phyloP scores from a whole-genome alignment of 768 basidiomycete genomes.

The Sporobolomyces pararoseus region DNA sequence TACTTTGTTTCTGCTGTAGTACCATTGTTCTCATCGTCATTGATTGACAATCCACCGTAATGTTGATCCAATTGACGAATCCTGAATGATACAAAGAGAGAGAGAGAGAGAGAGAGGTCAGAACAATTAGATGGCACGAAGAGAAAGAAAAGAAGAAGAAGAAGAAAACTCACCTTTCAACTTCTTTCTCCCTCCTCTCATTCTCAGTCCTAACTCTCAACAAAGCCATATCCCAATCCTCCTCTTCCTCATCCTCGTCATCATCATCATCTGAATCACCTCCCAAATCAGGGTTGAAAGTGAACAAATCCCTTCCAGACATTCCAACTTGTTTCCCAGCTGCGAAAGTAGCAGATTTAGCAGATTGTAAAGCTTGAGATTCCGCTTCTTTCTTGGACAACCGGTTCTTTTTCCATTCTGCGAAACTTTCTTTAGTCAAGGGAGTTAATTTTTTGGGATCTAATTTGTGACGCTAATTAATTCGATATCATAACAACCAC shows the following conservation, averaged over 20 bases:
- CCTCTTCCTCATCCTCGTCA: constrained; percentile 55
- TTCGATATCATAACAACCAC: not conserved
- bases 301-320: constrained; percentile 94
- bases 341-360: constrained; percentile 72
- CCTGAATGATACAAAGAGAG: no score
- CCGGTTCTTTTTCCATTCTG: constrained; percentile 89
- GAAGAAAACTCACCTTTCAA: constrained; percentile 29
- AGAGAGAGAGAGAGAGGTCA: no score
- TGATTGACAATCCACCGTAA: constrained; percentile 2
- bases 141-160: not conserved
- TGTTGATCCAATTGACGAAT: constrained; percentile 24
- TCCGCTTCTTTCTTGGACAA: constrained; percentile 94
- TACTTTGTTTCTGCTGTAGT: not conserved
- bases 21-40: not conserved
- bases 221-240: constrained; percentile 57
- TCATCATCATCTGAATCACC: constrained; percentile 58
- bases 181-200: constrained; percentile 57
- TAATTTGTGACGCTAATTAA: constrained; percentile 79
- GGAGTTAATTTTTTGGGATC: constrained; percentile 78
- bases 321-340: constrained; percentile 90
- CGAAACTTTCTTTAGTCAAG: constrained; percentile 85
- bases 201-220: constrained; percentile 65
- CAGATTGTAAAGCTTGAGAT: constrained; percentile 69
- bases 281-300: constrained; percentile 81
- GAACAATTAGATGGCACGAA: not conserved